Base-by-base conservation (phyloP, 2,329 filamentous ascomycete genomes). In the Colletotrichum cuscutae region DNA sequence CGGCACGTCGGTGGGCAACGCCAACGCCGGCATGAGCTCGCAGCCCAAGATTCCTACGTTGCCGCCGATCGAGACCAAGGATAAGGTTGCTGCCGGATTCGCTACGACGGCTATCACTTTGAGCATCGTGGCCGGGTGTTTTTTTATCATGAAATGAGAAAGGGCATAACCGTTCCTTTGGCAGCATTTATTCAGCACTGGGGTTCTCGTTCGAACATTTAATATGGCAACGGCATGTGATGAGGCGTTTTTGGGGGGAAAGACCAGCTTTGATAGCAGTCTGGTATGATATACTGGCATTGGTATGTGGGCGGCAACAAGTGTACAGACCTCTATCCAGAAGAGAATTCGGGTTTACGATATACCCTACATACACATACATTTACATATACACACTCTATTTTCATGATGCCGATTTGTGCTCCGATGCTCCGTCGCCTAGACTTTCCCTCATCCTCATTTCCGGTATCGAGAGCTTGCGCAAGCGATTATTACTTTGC, bases 1-100 rank as follows among this genome's bases (percentile, higher is more conserved):
- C 42, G 92, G 92, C 64, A 92, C 88, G 1, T 90, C 88, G 2
- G 78, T 82, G 65, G 89, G 89, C 11, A 76, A 91, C 70, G 80
- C 84, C 5, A 81, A 81, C 12, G 89, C 86, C 13, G 88, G 88
- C 69, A 77, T 76, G 69, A 73, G 71, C 52, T 9, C 24, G 52
- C 63, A 70, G 68, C 74, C 78, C 46, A 76, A 81, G 62, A 72
- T 78, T 22, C 75, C 79, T 74, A 73, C 75, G 57, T 74, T 84
- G 37, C 71, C 78, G 52, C 79, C 83, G 12, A 87, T 91, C 69
- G 87, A 86, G 2, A 82, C 78, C 3, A 83, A 80, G n/a, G 89
- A 90, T 72, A 84, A 82, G 76, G 88, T 88, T 1, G 89, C 87
- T 0, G 89, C 89, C 0, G 89, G 87, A 13, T 87, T 91, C 72